Evolutionary conservation across 2,329 filamentous ascomycete genomes (phyloP).

Genomic region (Fusarium chuoi): DNA sequence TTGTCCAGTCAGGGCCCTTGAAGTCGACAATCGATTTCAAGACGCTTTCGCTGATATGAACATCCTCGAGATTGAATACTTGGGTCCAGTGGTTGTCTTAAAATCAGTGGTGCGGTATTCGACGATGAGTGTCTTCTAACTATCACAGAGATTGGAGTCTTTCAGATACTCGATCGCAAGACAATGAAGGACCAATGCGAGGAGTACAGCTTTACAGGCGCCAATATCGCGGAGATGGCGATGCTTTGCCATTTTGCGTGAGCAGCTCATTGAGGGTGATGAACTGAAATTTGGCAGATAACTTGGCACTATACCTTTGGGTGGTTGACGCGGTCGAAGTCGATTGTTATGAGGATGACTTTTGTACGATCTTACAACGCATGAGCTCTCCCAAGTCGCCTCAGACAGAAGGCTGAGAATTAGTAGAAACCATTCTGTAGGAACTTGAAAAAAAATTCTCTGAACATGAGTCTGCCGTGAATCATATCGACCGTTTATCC

Average conservation of each 20-base stretch:
- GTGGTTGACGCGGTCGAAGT: fast-evolving
- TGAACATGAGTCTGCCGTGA: too few relatives aligned
- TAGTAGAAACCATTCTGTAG: too few relatives aligned
- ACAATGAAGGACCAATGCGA: background rate
- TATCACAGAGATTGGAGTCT: background rate
- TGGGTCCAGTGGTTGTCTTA: background rate
- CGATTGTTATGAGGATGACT: background rate
- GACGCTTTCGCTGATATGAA: fast-evolving
- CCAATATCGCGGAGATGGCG: background rate
- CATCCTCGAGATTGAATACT: background rate
- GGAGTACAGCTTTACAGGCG: background rate
- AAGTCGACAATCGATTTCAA: background rate
- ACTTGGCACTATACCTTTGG: too few relatives aligned
- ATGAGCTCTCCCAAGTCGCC: too few relatives aligned
- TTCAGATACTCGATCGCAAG: background rate
- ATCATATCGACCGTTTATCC: background rate
- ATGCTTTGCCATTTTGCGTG: too few relatives aligned
- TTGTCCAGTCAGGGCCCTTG: background rate
- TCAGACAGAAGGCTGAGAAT: background rate
- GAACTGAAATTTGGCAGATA: background rate
- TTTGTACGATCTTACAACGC: background rate
- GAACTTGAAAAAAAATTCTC: fast-evolving
- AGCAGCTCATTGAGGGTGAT: background rate
- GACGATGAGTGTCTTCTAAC: fast-evolving
- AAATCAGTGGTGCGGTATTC: too few relatives aligned